phyloP scores from a whole-genome alignment of 129 eudicot species.

The sunflower (Helianthus annuus) region HanXRQr2.0-SUNRISE NC_035434.2:165812565-165813064 shows the following conservation, averaged over 20 bases:
- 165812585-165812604: conserved; percentile 72
- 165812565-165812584: conserved; percentile 66
- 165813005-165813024: neutral
- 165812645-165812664: conserved; percentile 76
- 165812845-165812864: conserved; percentile 79
- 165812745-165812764: conserved; percentile 96
- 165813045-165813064: neutral
- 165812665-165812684: conserved; percentile 91
- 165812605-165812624: conserved; percentile 78
- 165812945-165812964: conserved; percentile 67
- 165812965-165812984: neutral
- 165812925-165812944: conserved; percentile 95
- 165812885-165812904: conserved; percentile 79
- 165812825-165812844: conserved; percentile 21
- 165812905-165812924: conserved; percentile 86
- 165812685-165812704: conserved; percentile 88
- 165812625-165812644: conserved; percentile 95
- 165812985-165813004: neutral
- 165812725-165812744: conserved; percentile 73
- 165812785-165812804: conserved; percentile 11
- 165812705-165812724: conserved; percentile 71
- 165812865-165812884: conserved; percentile 88
- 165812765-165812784: conserved; percentile 4
- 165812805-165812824: neutral
- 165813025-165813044: neutral